Conservation (phyloP, 768 basidiomycete species). For the Daedalea quercina region DNA sequence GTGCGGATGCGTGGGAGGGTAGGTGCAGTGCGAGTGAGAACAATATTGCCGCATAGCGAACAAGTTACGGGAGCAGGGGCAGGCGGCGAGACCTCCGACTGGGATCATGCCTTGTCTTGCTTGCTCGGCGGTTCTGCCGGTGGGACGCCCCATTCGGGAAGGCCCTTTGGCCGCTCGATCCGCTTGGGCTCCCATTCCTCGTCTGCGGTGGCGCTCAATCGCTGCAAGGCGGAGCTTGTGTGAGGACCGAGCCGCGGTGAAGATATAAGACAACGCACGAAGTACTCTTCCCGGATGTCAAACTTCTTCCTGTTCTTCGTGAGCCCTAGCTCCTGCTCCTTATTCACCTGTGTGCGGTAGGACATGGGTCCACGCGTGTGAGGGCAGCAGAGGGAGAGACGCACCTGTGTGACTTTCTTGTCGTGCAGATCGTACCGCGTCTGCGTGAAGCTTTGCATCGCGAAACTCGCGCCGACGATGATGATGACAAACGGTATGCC, state of each 20-base stretch:
- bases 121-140: conserved; percentile 45
- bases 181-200: conserved; percentile 86
- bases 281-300: conserved; percentile 95
- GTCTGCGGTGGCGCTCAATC: conserved; percentile 52
- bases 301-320: conserved; percentile 69
- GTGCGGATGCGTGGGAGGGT: background rate
- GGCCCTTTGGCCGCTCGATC: conserved; percentile 74
- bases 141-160: conserved; percentile 92
- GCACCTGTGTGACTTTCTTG: conserved; percentile 65
- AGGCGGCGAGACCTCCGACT: too few relatives aligned
- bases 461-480: conserved; percentile 85
- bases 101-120: conserved; percentile 5
- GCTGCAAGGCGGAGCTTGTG: conserved; percentile 31
- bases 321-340: conserved; percentile 73
- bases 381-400: conserved; percentile 8
- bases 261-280: conserved; percentile 47
- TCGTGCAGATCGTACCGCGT: conserved; percentile 88
- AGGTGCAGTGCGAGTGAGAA: background rate
- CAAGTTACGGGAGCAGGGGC: too few relatives aligned
- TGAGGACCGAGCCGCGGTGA: background rate
- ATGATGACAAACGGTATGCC: conserved; percentile 83
- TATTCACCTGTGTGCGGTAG: conserved; percentile 45
- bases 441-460: conserved; percentile 76
- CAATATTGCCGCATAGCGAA: background rate
- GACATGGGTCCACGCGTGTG: background rate